Conservation (phyloP, 2,329 filamentous ascomycete species). For the Aureobasidium zeae region DNA sequence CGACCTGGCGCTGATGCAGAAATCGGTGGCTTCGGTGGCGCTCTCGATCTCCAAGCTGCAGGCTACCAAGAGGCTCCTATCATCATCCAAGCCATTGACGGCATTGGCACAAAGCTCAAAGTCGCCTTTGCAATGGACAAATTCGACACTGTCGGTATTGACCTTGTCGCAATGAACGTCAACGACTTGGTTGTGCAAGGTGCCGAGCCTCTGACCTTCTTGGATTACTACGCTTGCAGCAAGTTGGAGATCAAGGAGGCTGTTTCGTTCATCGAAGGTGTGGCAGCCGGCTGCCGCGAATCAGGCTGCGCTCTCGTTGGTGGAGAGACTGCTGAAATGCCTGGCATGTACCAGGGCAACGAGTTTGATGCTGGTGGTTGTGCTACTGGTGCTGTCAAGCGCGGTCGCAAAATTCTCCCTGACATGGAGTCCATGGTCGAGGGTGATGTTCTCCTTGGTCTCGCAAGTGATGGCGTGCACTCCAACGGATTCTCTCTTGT, state of each 20-base stretch:
- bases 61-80: slow-evolving; percentile 68
- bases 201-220: slow-evolving; percentile 88
- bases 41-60: slow-evolving; percentile 66
- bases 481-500: slow-evolving; percentile 98
- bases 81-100: slow-evolving; percentile 89
- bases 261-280: slow-evolving; percentile 79
- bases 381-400: slow-evolving; percentile 72
- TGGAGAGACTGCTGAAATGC: slow-evolving; percentile 97
- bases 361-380: slow-evolving; percentile 92
- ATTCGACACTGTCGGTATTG: slow-evolving; percentile 91
- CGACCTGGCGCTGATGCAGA: slow-evolving; percentile 82
- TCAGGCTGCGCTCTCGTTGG: slow-evolving; percentile 87
- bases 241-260: slow-evolving; percentile 70
- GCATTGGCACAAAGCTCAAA: slow-evolving; percentile 93
- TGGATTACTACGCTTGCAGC: slow-evolving; percentile 95
- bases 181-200: slow-evolving; percentile 96
- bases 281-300: slow-evolving; percentile 76
- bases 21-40: slow-evolving; percentile 91
- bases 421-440: slow-evolving; percentile 63
- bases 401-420: slow-evolving; percentile 60
- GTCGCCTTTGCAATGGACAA: slow-evolving; percentile 83
- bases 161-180: slow-evolving; percentile 97
- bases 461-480: slow-evolving; percentile 80
- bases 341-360: slow-evolving; percentile 77
- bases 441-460: slow-evolving; percentile 77